Conservation (phyloP, 2,329 filamentous ascomycete species). For the Exophiala aquamarina region DNA sequence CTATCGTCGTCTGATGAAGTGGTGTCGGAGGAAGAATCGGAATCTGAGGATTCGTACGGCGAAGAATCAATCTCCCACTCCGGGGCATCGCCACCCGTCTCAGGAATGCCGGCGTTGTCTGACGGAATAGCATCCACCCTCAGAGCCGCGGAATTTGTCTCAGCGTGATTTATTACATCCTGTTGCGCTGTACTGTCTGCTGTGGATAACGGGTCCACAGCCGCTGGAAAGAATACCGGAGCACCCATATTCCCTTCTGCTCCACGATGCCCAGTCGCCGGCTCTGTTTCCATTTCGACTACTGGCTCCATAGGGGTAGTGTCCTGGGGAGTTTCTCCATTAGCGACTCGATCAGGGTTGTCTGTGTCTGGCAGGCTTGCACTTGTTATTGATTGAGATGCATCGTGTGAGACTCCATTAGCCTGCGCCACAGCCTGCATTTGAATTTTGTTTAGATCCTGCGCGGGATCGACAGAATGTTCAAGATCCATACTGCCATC, state of each 20-base stretch:
- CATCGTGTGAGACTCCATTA: too few species aligned
- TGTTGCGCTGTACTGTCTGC: neutral
- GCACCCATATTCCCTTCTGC: neutral
- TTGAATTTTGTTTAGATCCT: too few species aligned
- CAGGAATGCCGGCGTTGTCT: constrained; percentile 10
- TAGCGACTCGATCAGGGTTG: too few species aligned
- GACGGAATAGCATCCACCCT: constrained; percentile 5
- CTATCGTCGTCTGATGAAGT: constrained; percentile 58
- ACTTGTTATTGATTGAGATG: too few species aligned
- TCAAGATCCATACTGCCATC: too few species aligned
- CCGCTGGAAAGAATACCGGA: neutral
- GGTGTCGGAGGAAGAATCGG: constrained; percentile 62
- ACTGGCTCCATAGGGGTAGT: too few species aligned
- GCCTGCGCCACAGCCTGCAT: too few species aligned
- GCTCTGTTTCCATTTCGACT: neutral
- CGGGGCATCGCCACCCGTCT: constrained; percentile 56
- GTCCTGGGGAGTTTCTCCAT: too few species aligned
- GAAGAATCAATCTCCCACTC: constrained; percentile 87
- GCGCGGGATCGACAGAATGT: too few species aligned
- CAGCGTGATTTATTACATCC: neutral
- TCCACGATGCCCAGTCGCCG: neutral
- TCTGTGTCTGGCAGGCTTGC: too few species aligned
- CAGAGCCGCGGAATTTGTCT: constrained; percentile 2
- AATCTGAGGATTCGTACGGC: constrained; percentile 66
- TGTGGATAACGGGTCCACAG: neutral